Evolutionary conservation across 768 basidiomycete species (phyloP).

Genomic region (Tricholoma sp.): DNA sequence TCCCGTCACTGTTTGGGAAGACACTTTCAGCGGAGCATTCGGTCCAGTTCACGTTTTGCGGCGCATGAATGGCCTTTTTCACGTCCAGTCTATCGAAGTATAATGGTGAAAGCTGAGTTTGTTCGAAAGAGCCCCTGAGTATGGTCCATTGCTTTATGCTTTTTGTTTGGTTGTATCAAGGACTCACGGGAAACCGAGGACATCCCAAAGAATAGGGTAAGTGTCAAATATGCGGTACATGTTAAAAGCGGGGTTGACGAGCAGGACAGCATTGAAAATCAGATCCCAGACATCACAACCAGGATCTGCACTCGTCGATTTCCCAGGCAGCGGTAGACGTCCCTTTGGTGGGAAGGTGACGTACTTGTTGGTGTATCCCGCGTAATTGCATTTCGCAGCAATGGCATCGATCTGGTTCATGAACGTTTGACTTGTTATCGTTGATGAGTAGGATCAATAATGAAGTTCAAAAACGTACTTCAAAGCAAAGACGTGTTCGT

Average conservation of each 20-base stretch:
- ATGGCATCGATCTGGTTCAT: slow-evolving; percentile 50
- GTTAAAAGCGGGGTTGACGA: slow-evolving; percentile 71
- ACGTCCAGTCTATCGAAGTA: slow-evolving; percentile 71
- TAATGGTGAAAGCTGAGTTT: slow-evolving; percentile 51
- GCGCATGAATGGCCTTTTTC: slow-evolving; percentile 68
- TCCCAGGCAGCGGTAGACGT: slow-evolving; percentile 60
- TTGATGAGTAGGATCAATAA: not conserved
- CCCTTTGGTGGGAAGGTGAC: slow-evolving; percentile 68
- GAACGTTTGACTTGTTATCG: slow-evolving; percentile 49
- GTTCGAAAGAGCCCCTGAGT: slow-evolving; percentile 47
- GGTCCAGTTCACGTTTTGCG: slow-evolving; percentile 50
- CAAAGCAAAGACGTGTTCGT: slow-evolving; percentile 62
- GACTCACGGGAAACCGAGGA: slow-evolving; percentile 72
- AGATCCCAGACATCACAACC: slow-evolving; percentile 67
- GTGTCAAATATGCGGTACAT: slow-evolving; percentile 76
- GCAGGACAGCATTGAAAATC: slow-evolving; percentile 56
- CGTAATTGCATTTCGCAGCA: slow-evolving; percentile 55
- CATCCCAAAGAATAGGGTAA: slow-evolving; percentile 72
- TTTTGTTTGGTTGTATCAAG: not conserved
- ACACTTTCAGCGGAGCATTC: slow-evolving; percentile 59
- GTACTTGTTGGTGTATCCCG: slow-evolving; percentile 54
- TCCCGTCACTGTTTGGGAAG: slow-evolving; percentile 57
- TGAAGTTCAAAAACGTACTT: slow-evolving; percentile 40
- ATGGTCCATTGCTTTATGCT: not conserved
- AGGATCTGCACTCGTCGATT: slow-evolving; percentile 35